Conservation (phyloP, 768 basidiomycete species). For the Cystoderma amianthinum region DNA sequence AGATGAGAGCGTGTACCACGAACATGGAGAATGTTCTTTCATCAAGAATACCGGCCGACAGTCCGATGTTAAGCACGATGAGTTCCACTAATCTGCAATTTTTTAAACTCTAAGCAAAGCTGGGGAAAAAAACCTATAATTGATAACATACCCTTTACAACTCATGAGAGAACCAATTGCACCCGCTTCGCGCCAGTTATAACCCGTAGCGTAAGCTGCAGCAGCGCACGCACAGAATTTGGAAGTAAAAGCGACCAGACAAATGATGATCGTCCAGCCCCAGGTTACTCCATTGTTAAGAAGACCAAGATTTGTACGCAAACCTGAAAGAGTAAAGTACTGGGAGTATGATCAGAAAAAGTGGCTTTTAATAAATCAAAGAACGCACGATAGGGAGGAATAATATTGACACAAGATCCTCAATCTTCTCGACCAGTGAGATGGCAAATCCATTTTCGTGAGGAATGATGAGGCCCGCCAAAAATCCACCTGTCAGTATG, state of each 20-base stretch:
- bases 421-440: constrained; percentile 75
- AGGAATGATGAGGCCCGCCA: constrained; percentile 79
- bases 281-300: constrained; percentile 72
- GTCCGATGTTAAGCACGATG: constrained; percentile 87
- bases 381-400: constrained; percentile 67
- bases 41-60: constrained; percentile 57
- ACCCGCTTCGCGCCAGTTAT: constrained; percentile 68
- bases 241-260: constrained; percentile 65
- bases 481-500: constrained; percentile 58
- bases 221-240: constrained; percentile 71
- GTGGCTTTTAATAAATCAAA: background rate
- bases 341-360: constrained; percentile 14
- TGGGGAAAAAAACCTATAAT: background rate
- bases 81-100: constrained; percentile 64
- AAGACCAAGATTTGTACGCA: constrained; percentile 74
- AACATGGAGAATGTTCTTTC: constrained; percentile 82
- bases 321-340: constrained; percentile 79
- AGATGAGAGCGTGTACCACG: constrained; percentile 68
- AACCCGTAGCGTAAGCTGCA: constrained; percentile 55
- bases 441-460: constrained; percentile 79
- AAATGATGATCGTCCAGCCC: constrained; percentile 76
- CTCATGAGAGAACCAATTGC: constrained; percentile 87
- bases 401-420: constrained; percentile 76
- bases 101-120: background rate
- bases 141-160: constrained; percentile 67